Percentiles rank a stretch among this genome's conserved stretches.
These are phyloP conservation scores for Leccinum griseonigrum DNA, from an alignment of 1,284 basidiomycete species.

Conservation along the genomic window DNA sequence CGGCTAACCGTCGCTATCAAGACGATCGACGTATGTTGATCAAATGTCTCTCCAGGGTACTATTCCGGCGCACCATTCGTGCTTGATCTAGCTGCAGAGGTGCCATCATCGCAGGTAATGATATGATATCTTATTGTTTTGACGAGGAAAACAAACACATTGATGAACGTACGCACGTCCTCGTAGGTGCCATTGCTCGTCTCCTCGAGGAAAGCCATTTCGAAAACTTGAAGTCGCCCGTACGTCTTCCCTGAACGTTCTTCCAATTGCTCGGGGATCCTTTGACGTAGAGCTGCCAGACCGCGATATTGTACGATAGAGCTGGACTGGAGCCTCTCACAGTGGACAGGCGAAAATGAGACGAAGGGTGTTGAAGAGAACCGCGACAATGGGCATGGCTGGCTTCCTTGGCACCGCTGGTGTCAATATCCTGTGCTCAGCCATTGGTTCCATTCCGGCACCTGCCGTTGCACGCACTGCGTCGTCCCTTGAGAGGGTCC, in stretches of 20 bases:
- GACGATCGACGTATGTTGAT: background rate
- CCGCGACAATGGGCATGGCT: too few relatives aligned
- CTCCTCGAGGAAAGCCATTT: slow-evolving; percentile 53
- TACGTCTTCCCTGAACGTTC: slow-evolving; percentile 25
- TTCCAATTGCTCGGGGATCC: background rate
- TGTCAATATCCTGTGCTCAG: too few relatives aligned
- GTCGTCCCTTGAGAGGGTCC: too few relatives aligned
- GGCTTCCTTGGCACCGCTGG: too few relatives aligned
- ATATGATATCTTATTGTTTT: background rate
- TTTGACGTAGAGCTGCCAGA: too few relatives aligned
- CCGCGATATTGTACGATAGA: too few relatives aligned
- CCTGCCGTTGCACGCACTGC: too few relatives aligned
- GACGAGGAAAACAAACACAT: background rate
- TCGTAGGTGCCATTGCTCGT: slow-evolving; percentile 49
- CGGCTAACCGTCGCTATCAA: background rate
- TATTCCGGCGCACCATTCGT: slow-evolving; percentile 56
- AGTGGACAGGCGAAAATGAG: too few relatives aligned
- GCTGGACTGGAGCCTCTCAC: too few relatives aligned
- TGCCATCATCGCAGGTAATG: slow-evolving; percentile 36
- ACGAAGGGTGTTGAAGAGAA: too few relatives aligned
- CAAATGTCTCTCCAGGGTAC: slow-evolving; percentile 38
- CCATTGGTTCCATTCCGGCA: too few relatives aligned
- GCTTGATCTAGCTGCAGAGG: slow-evolving; percentile 40
- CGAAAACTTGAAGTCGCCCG: slow-evolving; percentile 38
- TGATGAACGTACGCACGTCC: background rate